Percentiles rank a stretch among this genome's conserved stretches.
Conservation (phyloP, 164 flowering plant species). For the Vitis rotundifolia region DNA sequence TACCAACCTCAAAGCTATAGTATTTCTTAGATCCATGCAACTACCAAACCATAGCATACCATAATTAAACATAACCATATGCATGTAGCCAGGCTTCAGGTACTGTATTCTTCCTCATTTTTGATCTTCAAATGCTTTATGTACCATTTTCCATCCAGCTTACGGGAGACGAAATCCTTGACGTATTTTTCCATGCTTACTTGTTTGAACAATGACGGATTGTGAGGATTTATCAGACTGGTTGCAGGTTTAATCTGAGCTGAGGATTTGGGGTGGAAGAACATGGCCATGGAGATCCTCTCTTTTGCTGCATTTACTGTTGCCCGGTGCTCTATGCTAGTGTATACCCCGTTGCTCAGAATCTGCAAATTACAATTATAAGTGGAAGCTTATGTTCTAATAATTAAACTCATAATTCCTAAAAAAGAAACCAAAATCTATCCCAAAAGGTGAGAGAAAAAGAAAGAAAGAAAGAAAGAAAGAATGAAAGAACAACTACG, state of each 20-base stretch:
- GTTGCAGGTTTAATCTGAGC: slow-evolving; percentile 29
- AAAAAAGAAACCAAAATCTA: too few species aligned
- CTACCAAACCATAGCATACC: too few species aligned
- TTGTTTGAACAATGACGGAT: slow-evolving; percentile 28
- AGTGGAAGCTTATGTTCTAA: too few species aligned
- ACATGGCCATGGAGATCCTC: slow-evolving; percentile 41
- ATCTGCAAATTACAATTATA: slow-evolving; percentile 21
- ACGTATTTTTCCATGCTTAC: slow-evolving; percentile 22
- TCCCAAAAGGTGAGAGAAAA: too few species aligned
- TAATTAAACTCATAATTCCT: too few species aligned
- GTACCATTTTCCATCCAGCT: slow-evolving; percentile 26
- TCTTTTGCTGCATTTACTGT: slow-evolving; percentile 30
- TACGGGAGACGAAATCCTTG: slow-evolving; percentile 19
- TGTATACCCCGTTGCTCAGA: slow-evolving; percentile 39
- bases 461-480: too few species aligned
- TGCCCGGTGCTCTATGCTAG: slow-evolving; percentile 40
- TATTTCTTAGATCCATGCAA: too few species aligned
- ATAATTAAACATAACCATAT: background rate
- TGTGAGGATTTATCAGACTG: slow-evolving; percentile 18
- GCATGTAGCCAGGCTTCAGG: background rate
- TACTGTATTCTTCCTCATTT: slow-evolving; percentile 12
- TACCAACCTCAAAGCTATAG: too few species aligned
- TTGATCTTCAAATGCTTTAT: slow-evolving; percentile 31
- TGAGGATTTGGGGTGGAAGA: slow-evolving; percentile 30
- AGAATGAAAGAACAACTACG: too few species aligned